Evolutionary conservation across 2,329 filamentous ascomycete genomes (phyloP), one percentile per base, ranked within the genome.

Genomic region (Aotearoamyces nothofagi): DNA sequence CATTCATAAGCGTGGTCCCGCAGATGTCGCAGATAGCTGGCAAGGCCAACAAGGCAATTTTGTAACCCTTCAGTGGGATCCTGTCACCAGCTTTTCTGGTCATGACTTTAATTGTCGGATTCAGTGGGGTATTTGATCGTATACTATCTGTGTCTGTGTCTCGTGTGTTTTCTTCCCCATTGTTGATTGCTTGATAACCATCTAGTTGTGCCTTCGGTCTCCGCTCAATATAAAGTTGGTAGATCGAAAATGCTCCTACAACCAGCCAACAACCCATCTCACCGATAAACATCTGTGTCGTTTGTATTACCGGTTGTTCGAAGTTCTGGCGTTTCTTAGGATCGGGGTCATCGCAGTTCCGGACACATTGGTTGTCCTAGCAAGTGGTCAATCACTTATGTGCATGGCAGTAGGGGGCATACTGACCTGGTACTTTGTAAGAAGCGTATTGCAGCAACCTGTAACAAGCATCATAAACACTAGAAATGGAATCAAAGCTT

Each of bases 201-300:
- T 71, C 74, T 28, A 56, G 54, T 20, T 34, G 60, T 33, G 45
- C 55, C 31, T 46, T 61, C 41, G 30, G 53, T 39, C 41, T 55
- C 40, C 55, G 60, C 24, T 57, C 54, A 25, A 56, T 43, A 43
- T 68, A 67, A 37, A 65, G 67, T 27, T 63, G 61, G 53, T 79
- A 80, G 2, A 87, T 55, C 13, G 68, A 61, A 48, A 79, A 74
- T 27, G 67, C 45, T 13, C 78, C 73, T 24, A 96, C 68, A 30
- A 98, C 82, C 9, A 96, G 66, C 86, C 87, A 98, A 60, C 84
- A 92, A 38, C 84, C 87, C 66, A 82, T 79, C 54, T 98, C 90
- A 32, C 90, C 90, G 37, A 94, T 67, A 52, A 98, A 98, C 90
- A 98, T 98, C 54, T 96, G 90, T 1, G 83, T 73, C 38, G 90